Evolutionary conservation across 805 yeast genomes (phyloP).

Genomic region (Hanseniaspora pseudoguilliermondii): DNA sequence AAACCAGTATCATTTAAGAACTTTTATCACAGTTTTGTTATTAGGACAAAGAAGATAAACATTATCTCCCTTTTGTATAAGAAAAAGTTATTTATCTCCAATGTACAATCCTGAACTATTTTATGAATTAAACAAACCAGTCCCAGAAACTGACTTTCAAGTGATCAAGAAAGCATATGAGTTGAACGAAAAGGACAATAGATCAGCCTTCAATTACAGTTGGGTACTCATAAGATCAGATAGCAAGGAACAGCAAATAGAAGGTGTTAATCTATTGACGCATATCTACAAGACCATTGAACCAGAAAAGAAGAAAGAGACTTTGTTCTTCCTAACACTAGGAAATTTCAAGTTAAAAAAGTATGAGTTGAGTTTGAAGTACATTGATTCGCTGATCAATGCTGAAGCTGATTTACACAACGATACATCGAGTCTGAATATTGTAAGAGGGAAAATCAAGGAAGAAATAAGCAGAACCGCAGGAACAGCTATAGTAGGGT

Average conservation of each 20-base stretch:
- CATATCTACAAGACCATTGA: conserved; percentile 52
- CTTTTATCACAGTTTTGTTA: too few species aligned
- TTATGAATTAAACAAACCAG: conserved; percentile 30
- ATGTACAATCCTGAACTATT: conserved; percentile 14
- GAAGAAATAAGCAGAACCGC: conserved; percentile 78
- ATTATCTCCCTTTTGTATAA: not conserved
- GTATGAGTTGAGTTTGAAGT: conserved; percentile 70
- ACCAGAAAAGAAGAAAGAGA: conserved; percentile 76
- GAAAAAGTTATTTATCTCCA: not conserved
- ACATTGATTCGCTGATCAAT: conserved; percentile 60
- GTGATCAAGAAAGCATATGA: conserved; percentile 64
- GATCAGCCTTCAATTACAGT: conserved; percentile 83
- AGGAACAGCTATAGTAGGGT: conserved; percentile 72
- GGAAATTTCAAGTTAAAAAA: conserved; percentile 87
- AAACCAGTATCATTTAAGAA: too few species aligned
- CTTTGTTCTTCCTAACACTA: conserved; percentile 72
- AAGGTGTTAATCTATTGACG: conserved; percentile 67
- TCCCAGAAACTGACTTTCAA: conserved; percentile 61
- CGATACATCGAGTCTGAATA: not conserved
- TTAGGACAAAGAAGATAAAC: not conserved
- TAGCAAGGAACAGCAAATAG: conserved; percentile 49
- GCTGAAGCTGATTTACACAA: conserved; percentile 36
- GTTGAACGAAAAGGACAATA: conserved; percentile 59
- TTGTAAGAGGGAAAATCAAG: conserved; percentile 62
- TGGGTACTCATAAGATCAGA: conserved; percentile 85